Evolutionary conservation across 2,329 filamentous ascomycete species (phyloP), one percentile per base, ranked within the genome.

Genomic region (Fusarium virguliforme): DNA sequence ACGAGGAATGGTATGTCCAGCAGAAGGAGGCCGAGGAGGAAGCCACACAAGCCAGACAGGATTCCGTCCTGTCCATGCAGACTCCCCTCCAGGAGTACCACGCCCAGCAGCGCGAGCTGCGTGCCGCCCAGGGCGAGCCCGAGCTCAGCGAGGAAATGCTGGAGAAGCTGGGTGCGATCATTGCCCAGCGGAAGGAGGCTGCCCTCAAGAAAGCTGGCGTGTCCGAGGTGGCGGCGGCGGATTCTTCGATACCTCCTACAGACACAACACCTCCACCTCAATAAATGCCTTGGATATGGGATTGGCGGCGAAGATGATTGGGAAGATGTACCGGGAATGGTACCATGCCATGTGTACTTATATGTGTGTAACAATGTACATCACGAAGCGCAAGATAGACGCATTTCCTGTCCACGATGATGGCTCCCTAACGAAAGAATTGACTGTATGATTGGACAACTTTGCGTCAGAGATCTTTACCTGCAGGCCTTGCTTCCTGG

Each of bases 1-100:
- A 97, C 83, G 92, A 94, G 70, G 83, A 88, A 50, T 92, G 91
- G 79, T 97, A 92, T 79, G 81, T 95, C 58, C 85, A 85, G 72
- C 83, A 85, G 81, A 91, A 91, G 85, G 85, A 89, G 79, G 82
- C 85, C 65, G 87, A 91, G 79, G 90, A 88, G 46, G 78, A 76
- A 30, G 82, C 79, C 68, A 80, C 81, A 79, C 82, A 84, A 77
- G 70, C 76, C 59, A 71, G 73, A 35, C 18, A 71, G 53, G 76
- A 80, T 63, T 75, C 76, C 54, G 57, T 75, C 58, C 71, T 75
- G 57, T 75, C 78, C 4, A 87, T 88, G 85, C 81, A 83, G 74
- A 88, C 88, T 32, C 89, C 89, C 34, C 78, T 90, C 64, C 84
- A 89, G 75, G 89, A 90, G 81, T 84, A 87, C 76, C 88, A 90